Evolutionary conservation across 1,139 yeast species (phyloP).

Genomic region (Ogataea hybrid): DNA sequence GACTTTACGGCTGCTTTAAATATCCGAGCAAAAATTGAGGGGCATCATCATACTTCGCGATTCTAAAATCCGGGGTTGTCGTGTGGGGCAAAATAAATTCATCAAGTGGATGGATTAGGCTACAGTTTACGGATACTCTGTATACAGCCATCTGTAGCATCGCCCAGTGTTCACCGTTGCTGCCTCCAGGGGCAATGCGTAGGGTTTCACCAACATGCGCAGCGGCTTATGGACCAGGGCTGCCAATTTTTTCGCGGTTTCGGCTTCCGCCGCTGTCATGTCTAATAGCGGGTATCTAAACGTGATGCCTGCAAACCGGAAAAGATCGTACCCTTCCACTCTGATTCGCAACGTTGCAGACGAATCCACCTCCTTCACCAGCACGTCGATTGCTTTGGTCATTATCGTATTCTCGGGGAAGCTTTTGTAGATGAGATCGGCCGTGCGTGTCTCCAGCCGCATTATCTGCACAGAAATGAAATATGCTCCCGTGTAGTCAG

Average conservation of each 20-base stretch:
- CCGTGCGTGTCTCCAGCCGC: constrained; percentile 3
- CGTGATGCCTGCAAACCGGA: constrained; percentile 2
- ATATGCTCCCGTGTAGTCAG: constrained; percentile 10
- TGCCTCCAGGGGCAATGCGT: background rate
- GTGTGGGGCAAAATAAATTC: constrained; percentile 6
- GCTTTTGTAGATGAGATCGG: constrained; percentile 5
- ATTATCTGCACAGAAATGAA: constrained; percentile 9
- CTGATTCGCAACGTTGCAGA: constrained; percentile 1
- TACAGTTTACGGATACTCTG: background rate
- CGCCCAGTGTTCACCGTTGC: background rate
- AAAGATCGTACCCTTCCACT: constrained; percentile 4
- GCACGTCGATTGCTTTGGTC: constrained; percentile 1
- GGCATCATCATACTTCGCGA: constrained; percentile 2
- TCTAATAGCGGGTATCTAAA: constrained; percentile 3
- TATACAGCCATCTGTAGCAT: constrained; percentile 3
- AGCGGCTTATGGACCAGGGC: constrained; percentile 2
- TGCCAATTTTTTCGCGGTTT: constrained; percentile 5
- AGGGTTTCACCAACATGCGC: constrained; percentile 6
- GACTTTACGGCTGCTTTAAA: constrained; percentile 11
- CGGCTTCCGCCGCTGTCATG: constrained; percentile 5
- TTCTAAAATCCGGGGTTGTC: constrained; percentile 9
- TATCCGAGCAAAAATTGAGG: constrained; percentile 9
- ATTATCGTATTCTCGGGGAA: background rate
- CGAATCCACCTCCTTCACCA: constrained; percentile 1
- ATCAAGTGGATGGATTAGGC: background rate